phyloP scores from a whole-genome alignment of 1,139 yeast species.

The Pichia sp. region DNA sequence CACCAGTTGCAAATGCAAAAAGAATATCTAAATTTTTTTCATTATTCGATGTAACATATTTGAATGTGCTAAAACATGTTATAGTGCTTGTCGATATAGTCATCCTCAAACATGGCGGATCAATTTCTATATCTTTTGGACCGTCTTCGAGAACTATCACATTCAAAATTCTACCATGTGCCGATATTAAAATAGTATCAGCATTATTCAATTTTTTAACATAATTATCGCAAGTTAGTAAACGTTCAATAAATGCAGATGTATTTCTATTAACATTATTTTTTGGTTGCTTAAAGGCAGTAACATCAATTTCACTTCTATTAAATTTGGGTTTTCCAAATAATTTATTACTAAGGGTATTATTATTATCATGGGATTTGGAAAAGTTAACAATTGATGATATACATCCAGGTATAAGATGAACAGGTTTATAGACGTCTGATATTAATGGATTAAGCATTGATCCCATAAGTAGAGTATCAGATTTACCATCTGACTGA shows the following conservation, averaged over 20 bases:
- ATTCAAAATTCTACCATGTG: constrained; percentile 31
- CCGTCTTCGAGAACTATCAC: constrained; percentile 23
- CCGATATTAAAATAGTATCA: constrained; percentile 22
- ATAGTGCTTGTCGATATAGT: constrained; percentile 23
- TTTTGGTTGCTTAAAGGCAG: constrained; percentile 24
- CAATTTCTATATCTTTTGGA: constrained; percentile 28
- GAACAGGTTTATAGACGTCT: constrained; percentile 48
- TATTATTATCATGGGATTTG: background rate
- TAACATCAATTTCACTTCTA: background rate
- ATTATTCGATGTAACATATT: constrained; percentile 23
- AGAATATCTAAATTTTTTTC: constrained; percentile 40
- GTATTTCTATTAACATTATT: constrained; percentile 25
- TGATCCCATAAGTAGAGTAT: constrained; percentile 49
- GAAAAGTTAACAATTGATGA: constrained; percentile 11
- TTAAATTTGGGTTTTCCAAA: constrained; percentile 10
- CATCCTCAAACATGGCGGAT: constrained; percentile 27
- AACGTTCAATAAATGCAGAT: constrained; percentile 28
- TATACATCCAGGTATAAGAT: constrained; percentile 50
- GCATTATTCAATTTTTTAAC: constrained; percentile 22
- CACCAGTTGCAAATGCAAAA: constrained; percentile 48
- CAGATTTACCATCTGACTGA: constrained; percentile 35
- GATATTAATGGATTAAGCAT: constrained; percentile 46
- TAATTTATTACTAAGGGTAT: constrained; percentile 9
- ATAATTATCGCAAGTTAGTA: constrained; percentile 25
- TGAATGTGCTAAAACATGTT: constrained; percentile 23